These are phyloP conservation scores for Xylaria nigripes DNA, from an alignment of 495 filamentous ascomycete genomes.

Conservation along the genomic window DNA sequence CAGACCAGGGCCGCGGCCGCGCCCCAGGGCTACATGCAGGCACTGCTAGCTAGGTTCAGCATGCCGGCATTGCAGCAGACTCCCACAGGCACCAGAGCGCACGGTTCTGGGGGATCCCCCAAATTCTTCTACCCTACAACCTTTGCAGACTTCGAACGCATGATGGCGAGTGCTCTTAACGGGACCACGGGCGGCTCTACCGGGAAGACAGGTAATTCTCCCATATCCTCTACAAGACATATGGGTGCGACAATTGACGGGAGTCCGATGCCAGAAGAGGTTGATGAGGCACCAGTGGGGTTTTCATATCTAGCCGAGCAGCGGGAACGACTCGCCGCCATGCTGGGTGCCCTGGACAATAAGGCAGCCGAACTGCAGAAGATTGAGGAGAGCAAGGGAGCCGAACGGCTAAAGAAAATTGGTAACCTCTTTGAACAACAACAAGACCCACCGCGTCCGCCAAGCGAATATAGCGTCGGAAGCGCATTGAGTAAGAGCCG, in stretches of 20 bases:
- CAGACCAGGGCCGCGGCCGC: constrained; percentile 24
- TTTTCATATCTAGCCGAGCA: constrained; percentile 63
- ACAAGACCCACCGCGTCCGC: constrained; percentile 27
- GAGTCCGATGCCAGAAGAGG: constrained; percentile 57
- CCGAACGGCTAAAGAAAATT: constrained; percentile 14
- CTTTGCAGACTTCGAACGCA: constrained; percentile 64
- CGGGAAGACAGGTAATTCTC: constrained; percentile 26
- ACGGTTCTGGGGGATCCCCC: too few species aligned
- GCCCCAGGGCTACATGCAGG: constrained; percentile 64
- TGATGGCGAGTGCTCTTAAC: constrained; percentile 61
- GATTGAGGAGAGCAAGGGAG: constrained; percentile 25
- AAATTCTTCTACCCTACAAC: too few species aligned
- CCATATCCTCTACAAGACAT: constrained; percentile 1
- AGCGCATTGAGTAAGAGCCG: constrained; percentile 57
- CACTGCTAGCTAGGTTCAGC: constrained; percentile 74
- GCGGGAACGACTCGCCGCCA: constrained; percentile 58
- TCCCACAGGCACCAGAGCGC: constrained; percentile 28
- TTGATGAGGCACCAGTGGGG: constrained; percentile 55
- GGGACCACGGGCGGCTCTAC: constrained; percentile 28
- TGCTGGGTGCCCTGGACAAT: constrained; percentile 65
- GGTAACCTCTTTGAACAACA: constrained; percentile 25
- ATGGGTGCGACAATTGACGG: constrained; percentile 45
- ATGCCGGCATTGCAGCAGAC: constrained; percentile 55
- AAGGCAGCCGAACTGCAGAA: constrained; percentile 50
- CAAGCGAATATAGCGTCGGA: constrained; percentile 41